Conservation (phyloP, 1,284 basidiomycete genomes). For the Exobasidium rhododendri region DNA sequence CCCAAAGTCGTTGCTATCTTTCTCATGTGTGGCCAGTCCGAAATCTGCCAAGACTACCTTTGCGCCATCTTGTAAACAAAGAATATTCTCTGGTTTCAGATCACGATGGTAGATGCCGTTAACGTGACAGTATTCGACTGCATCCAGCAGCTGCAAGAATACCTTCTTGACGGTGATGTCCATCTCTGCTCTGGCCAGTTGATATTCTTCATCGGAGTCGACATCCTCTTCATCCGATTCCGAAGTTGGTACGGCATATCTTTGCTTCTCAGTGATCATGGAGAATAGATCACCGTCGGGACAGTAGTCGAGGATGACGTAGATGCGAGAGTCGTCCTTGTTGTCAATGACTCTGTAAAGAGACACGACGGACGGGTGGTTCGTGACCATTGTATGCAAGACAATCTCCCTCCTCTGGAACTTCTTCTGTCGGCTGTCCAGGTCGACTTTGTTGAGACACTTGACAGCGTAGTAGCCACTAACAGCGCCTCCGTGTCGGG, state of each 20-base stretch:
- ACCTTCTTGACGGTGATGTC: constrained; percentile 48
- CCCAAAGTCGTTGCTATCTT: constrained; percentile 82
- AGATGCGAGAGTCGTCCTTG: constrained; percentile 60
- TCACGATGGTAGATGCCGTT: constrained; percentile 87
- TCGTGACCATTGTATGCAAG: constrained; percentile 65
- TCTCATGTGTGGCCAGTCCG: constrained; percentile 89
- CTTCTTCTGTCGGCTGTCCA: constrained; percentile 69
- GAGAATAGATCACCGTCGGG: constrained; percentile 87
- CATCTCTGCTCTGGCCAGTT: constrained; percentile 33
- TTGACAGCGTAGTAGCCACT: constrained; percentile 73
- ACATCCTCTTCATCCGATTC: constrained; percentile 10
- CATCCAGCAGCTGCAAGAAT: constrained; percentile 69
- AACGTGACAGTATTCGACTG: constrained; percentile 76
- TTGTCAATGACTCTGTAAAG: constrained; percentile 80
- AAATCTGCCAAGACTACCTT: constrained; percentile 91
- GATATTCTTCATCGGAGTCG: constrained; percentile 15
- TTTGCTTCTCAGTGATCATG: constrained; percentile 63
- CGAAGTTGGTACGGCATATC: constrained; percentile 62
- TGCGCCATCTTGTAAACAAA: constrained; percentile 73
- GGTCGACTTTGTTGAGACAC: constrained; percentile 65
- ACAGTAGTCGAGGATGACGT: constrained; percentile 68
- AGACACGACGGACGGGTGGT: constrained; percentile 78
- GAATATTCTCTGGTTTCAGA: constrained; percentile 94
- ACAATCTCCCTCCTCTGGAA: constrained; percentile 75
- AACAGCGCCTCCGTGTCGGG: constrained; percentile 29